Evolutionary conservation across 306 rosid species (phyloP).

Genomic region (Sicyos edulis): DNA sequence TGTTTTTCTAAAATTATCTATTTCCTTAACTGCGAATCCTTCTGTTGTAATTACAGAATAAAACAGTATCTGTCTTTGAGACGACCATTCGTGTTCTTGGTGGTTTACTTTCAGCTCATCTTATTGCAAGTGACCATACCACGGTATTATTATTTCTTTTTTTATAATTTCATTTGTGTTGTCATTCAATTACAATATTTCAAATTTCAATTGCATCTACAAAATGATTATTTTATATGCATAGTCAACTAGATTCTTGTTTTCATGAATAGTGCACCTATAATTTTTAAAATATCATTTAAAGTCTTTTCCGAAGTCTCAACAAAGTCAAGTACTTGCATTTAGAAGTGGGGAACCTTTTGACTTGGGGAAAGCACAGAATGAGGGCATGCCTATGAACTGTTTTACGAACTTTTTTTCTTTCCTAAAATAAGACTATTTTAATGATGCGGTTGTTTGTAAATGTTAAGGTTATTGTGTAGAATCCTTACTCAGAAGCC

Average conservation of each 20-base stretch:
- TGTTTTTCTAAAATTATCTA: not conserved
- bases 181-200: not conserved
- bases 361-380: slow-evolving; percentile 4
- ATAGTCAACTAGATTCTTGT: not conserved
- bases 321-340: not conserved
- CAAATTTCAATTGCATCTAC: not conserved
- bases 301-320: not conserved
- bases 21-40: not conserved
- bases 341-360: not conserved
- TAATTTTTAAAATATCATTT: slow-evolving; percentile 2
- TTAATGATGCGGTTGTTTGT: not conserved
- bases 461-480: slow-evolving; percentile 8
- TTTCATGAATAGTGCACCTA: slow-evolving; percentile 6
- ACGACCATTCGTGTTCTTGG: slow-evolving; percentile 85
- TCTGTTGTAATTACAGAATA: slow-evolving; percentile 59
- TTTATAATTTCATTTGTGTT: too few species aligned
- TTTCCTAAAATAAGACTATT: not conserved
- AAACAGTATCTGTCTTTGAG: slow-evolving; percentile 88
- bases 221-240: not conserved
- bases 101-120: slow-evolving; percentile 90
- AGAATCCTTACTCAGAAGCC: not conserved
- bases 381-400: not conserved
- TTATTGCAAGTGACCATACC: slow-evolving; percentile 76
- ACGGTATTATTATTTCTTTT: slow-evolving; percentile 47
- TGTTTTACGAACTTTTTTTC: not conserved